Evolutionary conservation across 192 early-diverging fungal species (phyloP).

Genomic region (Phlyctochytrium planicorne): DNA sequence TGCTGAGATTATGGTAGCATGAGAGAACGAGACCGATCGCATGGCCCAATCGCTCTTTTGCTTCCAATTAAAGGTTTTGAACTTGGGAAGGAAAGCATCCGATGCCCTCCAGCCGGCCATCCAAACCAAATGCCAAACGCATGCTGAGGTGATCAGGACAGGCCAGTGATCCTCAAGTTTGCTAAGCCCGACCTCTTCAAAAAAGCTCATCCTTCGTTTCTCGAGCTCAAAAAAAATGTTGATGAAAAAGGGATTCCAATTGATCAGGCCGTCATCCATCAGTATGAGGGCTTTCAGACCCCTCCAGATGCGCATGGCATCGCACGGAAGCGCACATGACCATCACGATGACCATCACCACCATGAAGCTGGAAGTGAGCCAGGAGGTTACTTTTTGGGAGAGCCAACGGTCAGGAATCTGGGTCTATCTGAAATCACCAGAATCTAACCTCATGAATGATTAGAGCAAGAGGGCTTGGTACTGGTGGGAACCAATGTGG

Average conservation of each 20-base stretch:
- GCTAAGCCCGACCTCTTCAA: constrained; percentile 13
- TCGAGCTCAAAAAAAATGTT: too few relatives aligned
- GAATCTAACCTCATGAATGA: neutral
- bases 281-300: neutral
- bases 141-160: constrained; percentile 20
- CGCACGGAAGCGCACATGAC: constrained; percentile 9
- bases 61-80: constrained; percentile 9
- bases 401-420: neutral
- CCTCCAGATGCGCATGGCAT: neutral
- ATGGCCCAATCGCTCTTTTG: constrained; percentile 61
- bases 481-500: constrained; percentile 45
- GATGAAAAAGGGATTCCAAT: too few relatives aligned
- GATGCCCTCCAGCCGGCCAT: neutral
- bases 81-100: neutral
- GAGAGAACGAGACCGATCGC: constrained; percentile 78
- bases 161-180: constrained; percentile 25
- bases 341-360: constrained; percentile 15
- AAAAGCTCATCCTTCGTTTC: constrained; percentile 1
- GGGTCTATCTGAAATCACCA: neutral
- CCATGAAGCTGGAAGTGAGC: constrained; percentile 9
- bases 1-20: constrained; percentile 66
- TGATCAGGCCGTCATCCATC: too few relatives aligned
- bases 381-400: constrained; percentile 23
- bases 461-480: constrained; percentile 31
- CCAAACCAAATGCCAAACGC: constrained; percentile 26